Conservation (phyloP, 257 asterid species). For the Solanum clarkiae region DNA sequence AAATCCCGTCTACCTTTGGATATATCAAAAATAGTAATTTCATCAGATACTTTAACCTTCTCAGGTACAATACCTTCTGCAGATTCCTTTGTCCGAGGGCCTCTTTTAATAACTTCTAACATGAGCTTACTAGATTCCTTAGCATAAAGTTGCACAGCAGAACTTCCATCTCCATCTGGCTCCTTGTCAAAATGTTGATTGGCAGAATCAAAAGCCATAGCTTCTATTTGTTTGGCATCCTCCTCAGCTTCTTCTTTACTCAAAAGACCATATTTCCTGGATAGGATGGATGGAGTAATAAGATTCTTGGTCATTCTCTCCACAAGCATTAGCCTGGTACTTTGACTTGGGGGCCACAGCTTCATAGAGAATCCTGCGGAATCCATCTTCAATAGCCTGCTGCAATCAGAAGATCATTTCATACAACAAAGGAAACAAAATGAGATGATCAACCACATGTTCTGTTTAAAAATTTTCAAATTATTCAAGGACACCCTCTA, state of each 20-base stretch:
- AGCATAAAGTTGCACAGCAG: slow-evolving; percentile 81
- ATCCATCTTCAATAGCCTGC: slow-evolving; percentile 47
- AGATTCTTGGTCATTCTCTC: slow-evolving; percentile 76
- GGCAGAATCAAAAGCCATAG: slow-evolving; percentile 52
- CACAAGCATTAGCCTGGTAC: slow-evolving; percentile 59
- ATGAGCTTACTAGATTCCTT: slow-evolving; percentile 85
- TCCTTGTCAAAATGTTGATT: slow-evolving; percentile 64
- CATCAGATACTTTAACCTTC: slow-evolving; percentile 33
- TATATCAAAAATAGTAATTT: slow-evolving; percentile 50
- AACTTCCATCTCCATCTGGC: slow-evolving; percentile 81
- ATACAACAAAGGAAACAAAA: not conserved
- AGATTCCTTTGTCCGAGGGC: slow-evolving; percentile 39
- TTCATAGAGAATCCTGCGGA: slow-evolving; percentile 33
- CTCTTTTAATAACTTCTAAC: slow-evolving; percentile 76
- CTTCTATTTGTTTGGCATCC: slow-evolving; percentile 71
- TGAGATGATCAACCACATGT: not conserved
- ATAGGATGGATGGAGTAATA: slow-evolving; percentile 63
- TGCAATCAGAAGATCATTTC: not conserved
- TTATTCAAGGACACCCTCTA: not conserved
- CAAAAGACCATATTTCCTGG: slow-evolving; percentile 71
- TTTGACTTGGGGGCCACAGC: slow-evolving; percentile 75
- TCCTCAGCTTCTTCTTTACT: slow-evolving; percentile 65
- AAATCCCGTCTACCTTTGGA: slow-evolving; percentile 66
- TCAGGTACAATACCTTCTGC: slow-evolving; percentile 28
- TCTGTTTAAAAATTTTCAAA: not conserved